phyloP scores from a whole-genome alignment of 306 rosid species.

The Corylus avellana region DNA sequence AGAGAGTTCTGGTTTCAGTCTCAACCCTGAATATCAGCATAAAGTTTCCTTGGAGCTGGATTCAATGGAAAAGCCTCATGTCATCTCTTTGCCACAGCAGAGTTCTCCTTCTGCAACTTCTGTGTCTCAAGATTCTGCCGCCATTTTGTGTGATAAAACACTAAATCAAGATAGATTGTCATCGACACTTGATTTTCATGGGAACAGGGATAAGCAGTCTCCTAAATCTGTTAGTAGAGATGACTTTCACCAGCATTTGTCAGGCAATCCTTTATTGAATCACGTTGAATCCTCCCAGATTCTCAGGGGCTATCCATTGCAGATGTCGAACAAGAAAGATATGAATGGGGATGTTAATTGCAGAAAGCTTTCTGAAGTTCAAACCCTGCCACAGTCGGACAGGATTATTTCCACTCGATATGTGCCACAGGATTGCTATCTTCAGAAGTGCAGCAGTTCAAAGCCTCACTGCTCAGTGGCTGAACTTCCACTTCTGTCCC shows the following conservation, averaged over 20 bases:
- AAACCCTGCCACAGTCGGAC: slow-evolving; percentile 25
- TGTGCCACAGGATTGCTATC: slow-evolving; percentile 18
- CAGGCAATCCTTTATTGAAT: slow-evolving; percentile 27
- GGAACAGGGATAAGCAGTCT: slow-evolving; percentile 31
- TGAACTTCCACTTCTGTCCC: slow-evolving; percentile 54
- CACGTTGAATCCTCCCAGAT: slow-evolving; percentile 43
- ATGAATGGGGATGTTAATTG: slow-evolving; percentile 46
- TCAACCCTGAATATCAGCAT: slow-evolving; percentile 39
- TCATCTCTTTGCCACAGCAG: slow-evolving; percentile 30
- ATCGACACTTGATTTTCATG: slow-evolving; percentile 47
- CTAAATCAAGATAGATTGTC: slow-evolving; percentile 48
- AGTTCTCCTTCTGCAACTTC: slow-evolving; percentile 41
- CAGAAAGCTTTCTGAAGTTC: slow-evolving; percentile 37
- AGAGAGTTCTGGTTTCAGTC: slow-evolving; percentile 51
- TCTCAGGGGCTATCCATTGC: slow-evolving; percentile 56
- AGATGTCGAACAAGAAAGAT: slow-evolving; percentile 43
- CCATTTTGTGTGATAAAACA: slow-evolving; percentile 40
- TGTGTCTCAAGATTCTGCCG: slow-evolving; percentile 34
- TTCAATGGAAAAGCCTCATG: slow-evolving; percentile 37
- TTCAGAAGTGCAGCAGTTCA: slow-evolving; percentile 32
- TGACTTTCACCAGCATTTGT: slow-evolving; percentile 36
- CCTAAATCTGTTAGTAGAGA: slow-evolving; percentile 41
- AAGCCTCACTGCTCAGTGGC: slow-evolving; percentile 33
- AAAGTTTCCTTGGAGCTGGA: slow-evolving; percentile 34
- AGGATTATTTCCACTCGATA: slow-evolving; percentile 18